phyloP scores from a whole-genome alignment of 2,329 filamentous ascomycete species.

The Ceratocystis papillata region DNA sequence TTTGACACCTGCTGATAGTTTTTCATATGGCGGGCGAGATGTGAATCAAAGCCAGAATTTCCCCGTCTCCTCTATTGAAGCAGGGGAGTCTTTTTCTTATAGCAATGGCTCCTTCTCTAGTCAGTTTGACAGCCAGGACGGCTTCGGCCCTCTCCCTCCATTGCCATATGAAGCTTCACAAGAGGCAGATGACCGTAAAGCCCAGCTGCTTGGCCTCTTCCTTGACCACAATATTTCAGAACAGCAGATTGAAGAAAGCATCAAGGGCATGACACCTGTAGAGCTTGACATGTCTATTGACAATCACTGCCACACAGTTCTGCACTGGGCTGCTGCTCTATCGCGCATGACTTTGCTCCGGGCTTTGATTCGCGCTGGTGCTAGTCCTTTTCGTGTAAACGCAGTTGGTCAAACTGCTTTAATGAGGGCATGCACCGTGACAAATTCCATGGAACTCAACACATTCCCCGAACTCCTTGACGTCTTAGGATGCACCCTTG shows the following conservation, averaged over 20 bases:
- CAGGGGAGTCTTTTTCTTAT: slow-evolving; percentile 68
- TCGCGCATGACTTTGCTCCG: slow-evolving; percentile 74
- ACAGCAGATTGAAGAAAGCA: slow-evolving; percentile 61
- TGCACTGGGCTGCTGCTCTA: slow-evolving; percentile 93
- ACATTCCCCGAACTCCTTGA: slow-evolving; percentile 88
- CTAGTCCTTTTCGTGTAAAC: slow-evolving; percentile 80
- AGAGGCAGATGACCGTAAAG: slow-evolving; percentile 68
- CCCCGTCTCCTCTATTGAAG: slow-evolving; percentile 66
- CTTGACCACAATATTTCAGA: slow-evolving; percentile 62
- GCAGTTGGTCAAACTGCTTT: slow-evolving; percentile 81
- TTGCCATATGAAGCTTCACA: slow-evolving; percentile 50
- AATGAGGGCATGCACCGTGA: slow-evolving; percentile 84
- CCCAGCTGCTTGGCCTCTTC: slow-evolving; percentile 71
- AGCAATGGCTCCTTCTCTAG: slow-evolving; percentile 35
- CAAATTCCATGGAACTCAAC: slow-evolving; percentile 84
- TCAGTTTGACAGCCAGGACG: slow-evolving; percentile 32
- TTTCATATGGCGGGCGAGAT: slow-evolving; percentile 40
- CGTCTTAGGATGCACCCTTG: slow-evolving; percentile 77
- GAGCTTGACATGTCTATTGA: slow-evolving; percentile 93
- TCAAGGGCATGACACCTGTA: slow-evolving; percentile 61
- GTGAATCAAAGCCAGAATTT: slow-evolving; percentile 39
- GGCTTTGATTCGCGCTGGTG: slow-evolving; percentile 70
- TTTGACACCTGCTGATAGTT: slow-evolving; percentile 47
- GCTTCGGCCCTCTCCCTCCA: slow-evolving; percentile 52
- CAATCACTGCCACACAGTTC: slow-evolving; percentile 72